Evolutionary conservation across 1,139 yeast species (phyloP).

Genomic region (Suhomyces atakaporum): DNA sequence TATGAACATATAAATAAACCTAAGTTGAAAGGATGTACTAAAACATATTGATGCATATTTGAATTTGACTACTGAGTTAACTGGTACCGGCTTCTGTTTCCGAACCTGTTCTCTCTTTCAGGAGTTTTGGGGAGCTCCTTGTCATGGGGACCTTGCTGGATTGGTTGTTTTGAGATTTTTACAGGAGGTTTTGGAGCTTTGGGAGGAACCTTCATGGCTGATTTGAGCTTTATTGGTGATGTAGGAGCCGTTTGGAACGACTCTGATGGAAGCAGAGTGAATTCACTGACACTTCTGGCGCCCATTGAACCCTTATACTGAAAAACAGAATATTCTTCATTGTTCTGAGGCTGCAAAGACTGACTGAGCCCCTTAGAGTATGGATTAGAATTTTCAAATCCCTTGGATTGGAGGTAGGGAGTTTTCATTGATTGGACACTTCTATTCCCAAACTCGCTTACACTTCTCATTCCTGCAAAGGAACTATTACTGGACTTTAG

Average conservation of each 20-base stretch:
- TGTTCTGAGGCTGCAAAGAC: neutral
- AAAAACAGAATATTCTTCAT: neutral
- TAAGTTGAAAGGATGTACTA: no score
- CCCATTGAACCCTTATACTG: neutral
- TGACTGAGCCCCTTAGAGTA: neutral
- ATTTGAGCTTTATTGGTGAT: conserved; percentile 1
- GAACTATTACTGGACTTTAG: conserved; percentile 1
- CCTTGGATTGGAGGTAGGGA: neutral
- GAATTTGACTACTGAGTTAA: neutral
- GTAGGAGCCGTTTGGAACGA: conserved; percentile 5
- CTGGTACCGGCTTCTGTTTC: conserved; percentile 5
- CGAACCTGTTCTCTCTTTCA: conserved; percentile 14
- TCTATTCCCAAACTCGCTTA: conserved; percentile 2
- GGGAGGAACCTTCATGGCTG: neutral
- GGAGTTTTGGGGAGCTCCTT: conserved; percentile 11
- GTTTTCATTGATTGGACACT: neutral
- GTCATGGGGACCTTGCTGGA: neutral
- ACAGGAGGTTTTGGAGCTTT: neutral
- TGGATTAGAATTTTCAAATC: neutral
- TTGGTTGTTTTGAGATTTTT: neutral
- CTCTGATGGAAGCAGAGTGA: neutral
- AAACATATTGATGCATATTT: no score
- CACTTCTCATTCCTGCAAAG: conserved; percentile 3
- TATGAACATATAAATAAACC: no score
- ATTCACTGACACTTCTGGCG: conserved; percentile 2